These are phyloP conservation scores for Coprinellus aureogranulatus DNA, from an alignment of 768 basidiomycete genomes.

Conservation along the genomic window DNA sequence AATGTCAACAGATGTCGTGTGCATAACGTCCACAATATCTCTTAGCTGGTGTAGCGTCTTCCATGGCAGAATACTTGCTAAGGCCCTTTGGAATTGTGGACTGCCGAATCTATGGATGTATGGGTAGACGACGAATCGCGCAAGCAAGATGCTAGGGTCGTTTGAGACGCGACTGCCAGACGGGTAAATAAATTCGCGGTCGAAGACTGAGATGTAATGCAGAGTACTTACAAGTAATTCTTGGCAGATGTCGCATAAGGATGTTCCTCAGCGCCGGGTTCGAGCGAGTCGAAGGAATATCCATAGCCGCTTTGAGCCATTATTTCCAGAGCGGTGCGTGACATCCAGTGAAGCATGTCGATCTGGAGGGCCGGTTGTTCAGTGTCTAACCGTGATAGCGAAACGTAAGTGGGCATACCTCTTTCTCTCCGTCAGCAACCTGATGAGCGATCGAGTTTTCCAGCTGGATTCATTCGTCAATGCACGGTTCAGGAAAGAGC, in stretches of 20 bases:
- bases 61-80: slow-evolving; percentile 12
- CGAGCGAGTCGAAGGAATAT: slow-evolving; percentile 8
- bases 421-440: slow-evolving; percentile 27
- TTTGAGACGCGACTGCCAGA: background rate
- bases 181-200: background rate
- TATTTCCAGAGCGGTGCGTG: slow-evolving; percentile 8
- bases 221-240: background rate
- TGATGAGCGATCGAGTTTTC: slow-evolving; percentile 19
- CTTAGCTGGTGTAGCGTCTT: slow-evolving; percentile 28
- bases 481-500: too few species aligned
- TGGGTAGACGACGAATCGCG: background rate
- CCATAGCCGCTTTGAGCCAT: slow-evolving; percentile 10
- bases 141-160: background rate
- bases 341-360: slow-evolving; percentile 7
- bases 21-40: slow-evolving; percentile 35
- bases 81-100: slow-evolving; percentile 3
- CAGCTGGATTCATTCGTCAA: too few species aligned
- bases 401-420: slow-evolving; percentile 5
- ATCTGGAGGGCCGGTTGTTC: background rate
- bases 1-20: slow-evolving; percentile 30
- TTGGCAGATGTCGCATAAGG: background rate
- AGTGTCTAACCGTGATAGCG: background rate
- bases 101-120: background rate
- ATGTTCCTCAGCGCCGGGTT: background rate
- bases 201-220: background rate